Conservation (phyloP, 495 filamentous ascomycete species). For the Articulospora tetracladia region DNA sequence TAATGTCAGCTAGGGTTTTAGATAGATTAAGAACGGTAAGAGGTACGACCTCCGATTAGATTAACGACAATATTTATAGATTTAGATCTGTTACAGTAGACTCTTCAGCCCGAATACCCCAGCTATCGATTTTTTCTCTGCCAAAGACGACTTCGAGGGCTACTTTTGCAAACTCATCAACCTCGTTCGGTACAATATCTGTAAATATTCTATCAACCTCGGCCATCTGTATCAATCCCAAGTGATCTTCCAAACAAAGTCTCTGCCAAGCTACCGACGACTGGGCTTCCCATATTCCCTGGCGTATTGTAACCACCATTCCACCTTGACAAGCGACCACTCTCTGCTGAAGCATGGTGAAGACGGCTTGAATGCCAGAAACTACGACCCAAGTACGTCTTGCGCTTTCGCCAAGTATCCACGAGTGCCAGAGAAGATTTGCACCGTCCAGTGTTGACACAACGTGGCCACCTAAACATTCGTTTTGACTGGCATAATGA, state of each 20-base stretch:
- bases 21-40: no score
- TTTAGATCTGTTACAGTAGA: no score
- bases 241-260: slow-evolving; percentile 32
- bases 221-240: slow-evolving; percentile 41
- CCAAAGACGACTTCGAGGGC: background rate
- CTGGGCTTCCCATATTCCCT: slow-evolving; percentile 34
- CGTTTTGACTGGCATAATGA: slow-evolving; percentile 8
- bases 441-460: background rate
- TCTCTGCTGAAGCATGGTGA: slow-evolving; percentile 22
- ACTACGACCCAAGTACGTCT: slow-evolving; percentile 35
- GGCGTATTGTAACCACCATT: slow-evolving; percentile 18
- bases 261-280: slow-evolving; percentile 9
- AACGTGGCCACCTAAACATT: background rate
- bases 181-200: background rate
- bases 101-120: background rate
- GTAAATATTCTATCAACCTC: background rate
- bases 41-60: no score
- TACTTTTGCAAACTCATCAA: background rate
- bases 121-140: background rate
- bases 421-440: slow-evolving; percentile 28
- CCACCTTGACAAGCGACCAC: background rate
- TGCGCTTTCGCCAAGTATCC: slow-evolving; percentile 37
- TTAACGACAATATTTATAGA: no score
- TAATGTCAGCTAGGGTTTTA: no score
- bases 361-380: slow-evolving; percentile 31